Evolutionary conservation across 176 grass and related monocot species (phyloP).

Genomic region (Cenchrus fungigraminus): DNA sequence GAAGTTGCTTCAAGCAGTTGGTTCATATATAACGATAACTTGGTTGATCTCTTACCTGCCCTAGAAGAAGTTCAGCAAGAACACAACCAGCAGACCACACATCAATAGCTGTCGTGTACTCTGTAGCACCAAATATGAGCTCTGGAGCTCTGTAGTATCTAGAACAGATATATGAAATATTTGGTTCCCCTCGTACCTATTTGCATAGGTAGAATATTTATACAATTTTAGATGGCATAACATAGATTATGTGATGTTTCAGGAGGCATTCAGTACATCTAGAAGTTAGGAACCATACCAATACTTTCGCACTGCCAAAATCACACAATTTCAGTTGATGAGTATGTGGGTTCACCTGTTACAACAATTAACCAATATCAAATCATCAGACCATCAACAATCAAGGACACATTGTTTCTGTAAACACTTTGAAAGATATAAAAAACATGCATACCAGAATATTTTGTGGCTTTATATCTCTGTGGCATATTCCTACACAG

Average conservation of each 20-base stretch:
- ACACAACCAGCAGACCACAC: slow-evolving; percentile 93
- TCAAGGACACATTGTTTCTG: not conserved
- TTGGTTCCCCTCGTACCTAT: slow-evolving; percentile 86
- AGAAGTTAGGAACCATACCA: slow-evolving; percentile 55
- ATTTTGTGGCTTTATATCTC: slow-evolving; percentile 95
- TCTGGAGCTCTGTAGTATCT: slow-evolving; percentile 95
- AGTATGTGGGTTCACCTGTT: slow-evolving; percentile 84
- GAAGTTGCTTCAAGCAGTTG: slow-evolving; percentile 36
- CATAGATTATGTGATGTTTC: not conserved
- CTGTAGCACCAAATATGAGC: slow-evolving; percentile 88
- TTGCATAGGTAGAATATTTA: slow-evolving; percentile 20
- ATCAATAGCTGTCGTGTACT: slow-evolving; percentile 90
- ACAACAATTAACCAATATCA: slow-evolving; percentile 41
- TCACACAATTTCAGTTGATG: slow-evolving; percentile 88
- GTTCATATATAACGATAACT: slow-evolving; percentile 21
- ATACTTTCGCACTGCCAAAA: slow-evolving; percentile 88
- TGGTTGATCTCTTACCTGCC: slow-evolving; percentile 58
- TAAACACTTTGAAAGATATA: slow-evolving; percentile 22
- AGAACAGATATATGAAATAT: slow-evolving; percentile 96
- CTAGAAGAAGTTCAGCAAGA: slow-evolving; percentile 85
- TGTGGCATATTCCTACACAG: slow-evolving; percentile 75
- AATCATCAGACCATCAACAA: not conserved
- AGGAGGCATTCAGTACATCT: slow-evolving; percentile 17
- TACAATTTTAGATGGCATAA: slow-evolving; percentile 28
- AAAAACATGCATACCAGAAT: slow-evolving; percentile 63